Percentiles rank a stretch among this genome's conserved stretches.
Evolutionary conservation across 1,139 yeast species (phyloP).

Genomic region (Meyerozyma smithsonii): DNA sequence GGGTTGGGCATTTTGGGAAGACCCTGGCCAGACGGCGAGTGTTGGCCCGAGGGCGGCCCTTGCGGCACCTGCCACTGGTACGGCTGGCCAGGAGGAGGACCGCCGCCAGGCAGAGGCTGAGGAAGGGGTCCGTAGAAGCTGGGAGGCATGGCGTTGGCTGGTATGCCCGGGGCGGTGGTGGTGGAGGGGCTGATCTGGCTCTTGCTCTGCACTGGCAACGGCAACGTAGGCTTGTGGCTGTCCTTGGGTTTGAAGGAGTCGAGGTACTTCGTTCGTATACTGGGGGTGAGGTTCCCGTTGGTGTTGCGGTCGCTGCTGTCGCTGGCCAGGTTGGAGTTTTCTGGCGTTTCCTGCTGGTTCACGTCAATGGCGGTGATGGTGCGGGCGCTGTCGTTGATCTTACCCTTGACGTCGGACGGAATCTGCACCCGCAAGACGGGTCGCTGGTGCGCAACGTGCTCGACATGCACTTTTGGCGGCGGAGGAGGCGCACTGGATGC

Average conservation of each 20-base stretch:
- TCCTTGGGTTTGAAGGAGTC: conserved; percentile 37
- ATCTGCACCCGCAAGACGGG: conserved; percentile 51
- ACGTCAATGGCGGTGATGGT: conserved; percentile 40
- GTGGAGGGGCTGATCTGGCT: conserved; percentile 44
- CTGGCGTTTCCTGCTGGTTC: conserved; percentile 7
- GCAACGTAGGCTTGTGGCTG: conserved; percentile 33
- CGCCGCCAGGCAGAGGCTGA: neutral
- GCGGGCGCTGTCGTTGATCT: conserved; percentile 23
- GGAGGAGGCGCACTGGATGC: neutral
- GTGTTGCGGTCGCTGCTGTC: conserved; percentile 6
- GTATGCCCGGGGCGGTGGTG: conserved; percentile 38
- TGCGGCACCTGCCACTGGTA: neutral
- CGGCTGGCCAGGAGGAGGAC: neutral
- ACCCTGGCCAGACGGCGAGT: neutral
- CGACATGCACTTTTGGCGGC: conserved; percentile 3
- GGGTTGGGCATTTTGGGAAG: neutral
- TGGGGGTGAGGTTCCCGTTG: conserved; percentile 4
- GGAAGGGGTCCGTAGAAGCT: conserved; percentile 10
- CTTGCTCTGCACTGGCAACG: conserved; percentile 35
- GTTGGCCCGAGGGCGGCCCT: neutral
- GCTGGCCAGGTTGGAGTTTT: conserved; percentile 6
- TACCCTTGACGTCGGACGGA: conserved; percentile 36
- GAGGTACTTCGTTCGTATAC: conserved; percentile 13
- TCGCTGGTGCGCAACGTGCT: conserved; percentile 20
- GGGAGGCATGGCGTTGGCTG: conserved; percentile 17